Evolutionary conservation across 106 monocot genomes (phyloP).

Genomic region (Dendrobium nobile): DNA sequence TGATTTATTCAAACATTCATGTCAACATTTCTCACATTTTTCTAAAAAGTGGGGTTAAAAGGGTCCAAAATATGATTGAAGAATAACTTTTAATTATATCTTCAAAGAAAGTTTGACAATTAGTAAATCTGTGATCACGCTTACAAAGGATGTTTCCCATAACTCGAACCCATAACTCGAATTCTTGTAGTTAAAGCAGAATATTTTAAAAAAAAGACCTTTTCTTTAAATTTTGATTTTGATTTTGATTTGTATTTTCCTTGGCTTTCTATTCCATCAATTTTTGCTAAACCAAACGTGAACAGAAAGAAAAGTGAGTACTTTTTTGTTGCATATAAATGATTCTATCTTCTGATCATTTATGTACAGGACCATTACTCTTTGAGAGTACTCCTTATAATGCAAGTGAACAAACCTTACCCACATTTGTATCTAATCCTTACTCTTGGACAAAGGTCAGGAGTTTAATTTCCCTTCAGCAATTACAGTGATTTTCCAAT

Average conservation of each 20-base stretch:
- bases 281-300: not conserved
- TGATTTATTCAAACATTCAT: too few relatives aligned
- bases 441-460: constrained; percentile 7
- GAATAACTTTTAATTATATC: too few relatives aligned
- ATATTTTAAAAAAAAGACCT: too few relatives aligned
- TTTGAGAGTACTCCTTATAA: not conserved
- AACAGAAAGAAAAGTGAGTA: not conserved
- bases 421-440: constrained; percentile 3
- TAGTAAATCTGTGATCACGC: too few relatives aligned
- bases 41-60: too few relatives aligned
- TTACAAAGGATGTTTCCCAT: too few relatives aligned
- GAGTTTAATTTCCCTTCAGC: not conserved
- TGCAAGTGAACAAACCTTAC: not conserved
- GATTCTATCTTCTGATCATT: not conserved
- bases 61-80: too few relatives aligned
- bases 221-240: too few relatives aligned
- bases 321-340: not conserved
- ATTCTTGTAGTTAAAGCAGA: too few relatives aligned
- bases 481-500: not conserved
- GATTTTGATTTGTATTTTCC: not conserved
- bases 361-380: not conserved
- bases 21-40: too few relatives aligned
- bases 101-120: too few relatives aligned
- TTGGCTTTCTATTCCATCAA: not conserved
- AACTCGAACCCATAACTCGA: too few relatives aligned